Percentiles rank a stretch among this genome's conserved stretches.
These are phyloP conservation scores for Tanacetum coccineum DNA, from an alignment of 129 eudicot species.

Conservation along the genomic window DNA sequence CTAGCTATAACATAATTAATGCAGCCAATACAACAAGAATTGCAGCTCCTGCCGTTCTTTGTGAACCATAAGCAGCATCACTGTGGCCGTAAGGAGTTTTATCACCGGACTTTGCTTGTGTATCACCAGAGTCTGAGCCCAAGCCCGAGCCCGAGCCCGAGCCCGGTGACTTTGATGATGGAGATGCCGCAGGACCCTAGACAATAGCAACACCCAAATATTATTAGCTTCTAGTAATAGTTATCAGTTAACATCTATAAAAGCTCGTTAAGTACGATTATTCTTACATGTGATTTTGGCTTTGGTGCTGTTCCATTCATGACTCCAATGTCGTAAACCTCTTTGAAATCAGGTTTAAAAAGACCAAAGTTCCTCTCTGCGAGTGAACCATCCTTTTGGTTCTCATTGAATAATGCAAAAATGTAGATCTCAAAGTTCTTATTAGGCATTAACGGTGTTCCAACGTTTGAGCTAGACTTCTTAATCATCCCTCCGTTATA, in stretches of 20 bases:
- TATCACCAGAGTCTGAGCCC: neutral
- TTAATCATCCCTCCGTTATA: conserved; percentile 43
- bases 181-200: conserved; percentile 34
- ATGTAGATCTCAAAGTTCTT: conserved; percentile 50
- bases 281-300: conserved; percentile 23
- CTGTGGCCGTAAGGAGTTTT: conserved; percentile 9
- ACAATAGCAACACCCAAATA: conserved; percentile 13
- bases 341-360: conserved; percentile 41
- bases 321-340: conserved; percentile 49
- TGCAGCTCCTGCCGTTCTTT: neutral
- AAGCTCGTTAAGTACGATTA: neutral
- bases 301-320: conserved; percentile 29
- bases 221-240: too few relatives aligned
- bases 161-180: conserved; percentile 13
- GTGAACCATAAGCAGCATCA: conserved; percentile 4
- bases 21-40: neutral
- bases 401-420: conserved; percentile 52
- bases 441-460: conserved; percentile 57
- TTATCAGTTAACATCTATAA: neutral
- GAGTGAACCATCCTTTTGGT: conserved; percentile 40
- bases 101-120: conserved; percentile 17
- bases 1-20: conserved; percentile 4
- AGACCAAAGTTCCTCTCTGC: conserved; percentile 55
- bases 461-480: conserved; percentile 28
- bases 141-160: neutral